These are phyloP conservation scores for Yamadazyma nakazawae DNA, from an alignment of 805 yeast species.

Conservation along the genomic window DNA sequence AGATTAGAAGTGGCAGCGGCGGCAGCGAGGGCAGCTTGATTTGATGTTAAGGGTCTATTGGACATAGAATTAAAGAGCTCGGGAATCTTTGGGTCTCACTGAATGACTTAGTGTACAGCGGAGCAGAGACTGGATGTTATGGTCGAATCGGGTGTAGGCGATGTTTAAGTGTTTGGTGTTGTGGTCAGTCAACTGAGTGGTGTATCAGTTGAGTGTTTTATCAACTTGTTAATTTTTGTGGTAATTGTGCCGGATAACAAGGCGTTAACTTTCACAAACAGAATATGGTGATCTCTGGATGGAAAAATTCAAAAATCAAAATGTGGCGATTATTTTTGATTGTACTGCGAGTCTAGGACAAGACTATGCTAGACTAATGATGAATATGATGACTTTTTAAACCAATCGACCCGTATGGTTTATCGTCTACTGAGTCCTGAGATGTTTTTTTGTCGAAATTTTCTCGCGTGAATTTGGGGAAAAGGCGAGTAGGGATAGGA, in stretches of 20 bases:
- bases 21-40: constrained; percentile 17
- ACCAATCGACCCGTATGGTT: not conserved
- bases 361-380: not conserved
- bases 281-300: not conserved
- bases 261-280: not conserved
- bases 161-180: too few relatives aligned
- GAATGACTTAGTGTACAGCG: too few relatives aligned
- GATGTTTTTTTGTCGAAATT: not conserved
- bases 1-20: constrained; percentile 11
- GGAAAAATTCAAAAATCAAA: not conserved
- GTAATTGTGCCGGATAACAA: not conserved
- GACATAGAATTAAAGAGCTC: constrained; percentile 8
- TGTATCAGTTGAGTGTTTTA: not conserved
- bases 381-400: not conserved
- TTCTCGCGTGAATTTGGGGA: not conserved
- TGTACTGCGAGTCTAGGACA: not conserved
- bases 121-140: not conserved
- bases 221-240: not conserved
- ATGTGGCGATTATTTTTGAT: not conserved
- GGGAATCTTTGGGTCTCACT: not conserved
- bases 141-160: not conserved
- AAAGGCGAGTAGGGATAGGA: not conserved
- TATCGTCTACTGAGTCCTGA: not conserved
- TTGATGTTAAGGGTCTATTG: constrained; percentile 14
- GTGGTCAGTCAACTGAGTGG: not conserved